Base-by-base conservation (phyloP, 1,284 basidiomycete genomes). In the Coniferiporia weirii region DNA sequence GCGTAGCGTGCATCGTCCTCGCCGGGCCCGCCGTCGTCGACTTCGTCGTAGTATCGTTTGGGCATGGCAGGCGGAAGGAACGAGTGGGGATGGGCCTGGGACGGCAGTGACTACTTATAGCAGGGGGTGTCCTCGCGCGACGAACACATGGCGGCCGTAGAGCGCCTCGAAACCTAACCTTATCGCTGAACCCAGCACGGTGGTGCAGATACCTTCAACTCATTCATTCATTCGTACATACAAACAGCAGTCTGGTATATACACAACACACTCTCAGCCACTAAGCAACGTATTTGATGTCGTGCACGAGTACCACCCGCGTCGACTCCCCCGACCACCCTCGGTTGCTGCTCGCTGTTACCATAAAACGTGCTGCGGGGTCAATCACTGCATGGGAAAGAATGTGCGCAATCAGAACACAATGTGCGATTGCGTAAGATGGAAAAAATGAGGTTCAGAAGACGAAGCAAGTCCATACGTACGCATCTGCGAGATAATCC, bases 261-360 rank as follows among this genome's bases (percentile, higher is more conserved):
- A n/a, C 32, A 19, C n/a, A 36, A 52, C 32, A 17, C 20, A 35
- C 50, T 13, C n/a, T 17, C 40, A 46, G 20, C 17, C 36, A 3
- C 38, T 48, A 63, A 34, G 20, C 49, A 8, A 77, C 65, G 64
- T 75, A 76, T 72, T 86, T 93, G 71, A 96, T 85, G 69, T 95
- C 93, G 70, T 96, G 93, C 40, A 96, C 85, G 69, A 95, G 87
- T 13, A 97, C 88, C 13, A 91, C 93, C 65, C 84, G 81, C 13
- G 94, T 95, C 45, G 89, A 89, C 64, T 95, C 91, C 40, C 93
- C 94, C 69, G 91, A 87, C 93, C 95, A 98, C 47, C 95, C 96
- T 56, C 96, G 82, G 70, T 96, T 95, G 45, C 96, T 96, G 64
- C 92, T 95, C 6, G 94, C 91, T 66, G 91, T 92, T 61, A 96